Evolutionary conservation across 495 filamentous ascomycete species (phyloP).

Genomic region (Beverwykella pulmonaria): DNA sequence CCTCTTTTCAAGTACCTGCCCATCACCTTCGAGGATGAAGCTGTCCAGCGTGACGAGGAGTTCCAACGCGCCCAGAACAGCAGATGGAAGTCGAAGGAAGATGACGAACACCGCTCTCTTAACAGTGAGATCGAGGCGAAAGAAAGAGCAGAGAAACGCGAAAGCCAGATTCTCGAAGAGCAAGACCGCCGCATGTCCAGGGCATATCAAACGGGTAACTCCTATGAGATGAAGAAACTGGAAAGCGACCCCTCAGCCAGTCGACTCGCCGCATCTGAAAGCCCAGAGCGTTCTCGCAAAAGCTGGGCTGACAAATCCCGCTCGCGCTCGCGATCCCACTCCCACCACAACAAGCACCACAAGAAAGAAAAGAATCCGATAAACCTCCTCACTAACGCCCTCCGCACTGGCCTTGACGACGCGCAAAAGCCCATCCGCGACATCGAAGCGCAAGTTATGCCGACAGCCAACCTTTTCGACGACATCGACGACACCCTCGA

Average conservation of each 20-base stretch:
- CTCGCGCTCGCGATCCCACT: slow-evolving; percentile 32
- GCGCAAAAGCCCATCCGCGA: slow-evolving; percentile 46
- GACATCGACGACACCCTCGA: slow-evolving; percentile 90
- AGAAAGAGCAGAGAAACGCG: slow-evolving; percentile 56
- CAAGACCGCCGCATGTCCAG: slow-evolving; percentile 31
- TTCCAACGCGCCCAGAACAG: slow-evolving; percentile 73
- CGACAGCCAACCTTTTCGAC: slow-evolving; percentile 80
- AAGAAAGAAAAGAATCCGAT: slow-evolving; percentile 37
- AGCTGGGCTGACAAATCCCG: slow-evolving; percentile 43
- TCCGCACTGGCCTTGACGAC: slow-evolving; percentile 23
- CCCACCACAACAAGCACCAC: slow-evolving; percentile 8
- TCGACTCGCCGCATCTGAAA: slow-evolving; percentile 19
- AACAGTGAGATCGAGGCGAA: slow-evolving; percentile 49
- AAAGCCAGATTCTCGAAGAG: slow-evolving; percentile 59
- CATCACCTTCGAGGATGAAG: slow-evolving; percentile 94
- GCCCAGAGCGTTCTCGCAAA: slow-evolving; percentile 28
- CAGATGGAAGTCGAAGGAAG: slow-evolving; percentile 54
- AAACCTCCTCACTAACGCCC: slow-evolving; percentile 20
- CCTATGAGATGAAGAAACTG: slow-evolving; percentile 32
- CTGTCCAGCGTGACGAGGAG: slow-evolving; percentile 82
- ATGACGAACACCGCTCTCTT: slow-evolving; percentile 54
- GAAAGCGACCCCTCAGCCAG: slow-evolving; percentile 32
- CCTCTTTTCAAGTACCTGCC: slow-evolving; percentile 88
- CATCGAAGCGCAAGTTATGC: slow-evolving; percentile 68
- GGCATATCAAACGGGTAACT: slow-evolving; percentile 5